A percentile compares a stretch with the other conserved stretches of the same genome.
These are phyloP conservation scores for Aspergillaceae sp. DNA, from an alignment of 2,329 filamentous ascomycete species.

Conservation along the genomic window DNA sequence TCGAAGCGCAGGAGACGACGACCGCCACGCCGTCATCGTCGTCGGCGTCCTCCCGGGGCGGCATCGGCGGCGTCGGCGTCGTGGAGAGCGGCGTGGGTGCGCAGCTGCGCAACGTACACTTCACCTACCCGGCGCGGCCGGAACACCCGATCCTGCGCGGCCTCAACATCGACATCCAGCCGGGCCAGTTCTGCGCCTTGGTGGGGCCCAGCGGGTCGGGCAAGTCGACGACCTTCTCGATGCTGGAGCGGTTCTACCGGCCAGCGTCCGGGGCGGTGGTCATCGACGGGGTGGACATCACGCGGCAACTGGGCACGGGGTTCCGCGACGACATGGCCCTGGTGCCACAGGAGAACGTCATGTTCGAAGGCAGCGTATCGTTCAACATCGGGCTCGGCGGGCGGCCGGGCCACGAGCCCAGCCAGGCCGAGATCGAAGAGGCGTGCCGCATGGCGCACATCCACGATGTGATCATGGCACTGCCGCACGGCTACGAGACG, in stretches of 20 bases:
- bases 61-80: neutral
- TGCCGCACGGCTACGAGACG: constrained; percentile 60
- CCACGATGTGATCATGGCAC: constrained; percentile 55
- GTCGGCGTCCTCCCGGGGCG: neutral
- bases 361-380: constrained; percentile 41
- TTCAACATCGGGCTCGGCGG: constrained; percentile 41
- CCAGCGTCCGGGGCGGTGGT: constrained; percentile 43
- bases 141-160: constrained; percentile 49
- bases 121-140: constrained; percentile 57
- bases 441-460: constrained; percentile 62
- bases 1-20: constrained; percentile 13
- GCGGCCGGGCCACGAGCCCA: constrained; percentile 47
- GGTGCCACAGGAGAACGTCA: constrained; percentile 41
- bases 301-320: constrained; percentile 26
- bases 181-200: constrained; percentile 55
- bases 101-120: constrained; percentile 51
- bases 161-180: constrained; percentile 48
- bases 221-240: constrained; percentile 57
- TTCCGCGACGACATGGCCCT: constrained; percentile 40
- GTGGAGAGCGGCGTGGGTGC: constrained; percentile 38
- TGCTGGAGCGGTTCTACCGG: constrained; percentile 48
- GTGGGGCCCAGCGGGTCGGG: constrained; percentile 59
- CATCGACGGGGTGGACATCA: constrained; percentile 45
- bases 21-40: neutral
- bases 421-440: constrained; percentile 54